These are phyloP conservation scores for Sordaria brevicollis DNA, from an alignment of 495 filamentous ascomycete species.

Conservation along the genomic window DNA sequence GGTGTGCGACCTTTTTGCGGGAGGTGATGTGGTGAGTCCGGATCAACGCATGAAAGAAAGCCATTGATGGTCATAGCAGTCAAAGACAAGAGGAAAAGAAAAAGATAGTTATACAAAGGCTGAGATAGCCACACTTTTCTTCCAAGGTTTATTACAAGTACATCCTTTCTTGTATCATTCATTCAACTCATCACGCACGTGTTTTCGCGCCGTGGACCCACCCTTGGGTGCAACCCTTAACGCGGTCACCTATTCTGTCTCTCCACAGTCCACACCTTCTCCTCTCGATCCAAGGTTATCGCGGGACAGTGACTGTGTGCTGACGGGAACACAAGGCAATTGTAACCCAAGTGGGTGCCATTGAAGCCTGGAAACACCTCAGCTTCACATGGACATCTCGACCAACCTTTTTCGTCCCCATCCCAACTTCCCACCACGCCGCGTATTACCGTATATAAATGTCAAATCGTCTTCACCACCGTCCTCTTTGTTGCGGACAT, in stretches of 20 bases:
- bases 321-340: not conserved
- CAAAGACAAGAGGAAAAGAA: not conserved
- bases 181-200: not conserved
- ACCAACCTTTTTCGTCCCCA: not conserved
- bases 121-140: not conserved
- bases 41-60: conserved; percentile 52
- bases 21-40: conserved; percentile 76
- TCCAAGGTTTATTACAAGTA: not conserved
- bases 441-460: not conserved
- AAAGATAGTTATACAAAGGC: not conserved
- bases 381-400: not conserved
- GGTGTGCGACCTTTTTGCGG: conserved; percentile 59
- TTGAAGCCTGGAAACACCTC: not conserved
- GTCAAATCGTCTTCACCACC: not conserved
- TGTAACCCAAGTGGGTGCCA: not conserved
- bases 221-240: not conserved
- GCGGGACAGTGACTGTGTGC: not conserved
- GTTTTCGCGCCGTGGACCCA: not conserved
- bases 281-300: not conserved
- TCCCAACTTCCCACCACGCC: not conserved
- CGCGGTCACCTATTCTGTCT: not conserved
- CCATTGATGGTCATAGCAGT: conserved; percentile 1
- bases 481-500: not conserved
- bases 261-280: not conserved
- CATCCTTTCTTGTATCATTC: not conserved